Percentiles rank a stretch among this genome's conserved stretches.
Conservation (phyloP, 108 stramenopile genomes). For the Cyclotella choctawhatcheeana region DNA sequence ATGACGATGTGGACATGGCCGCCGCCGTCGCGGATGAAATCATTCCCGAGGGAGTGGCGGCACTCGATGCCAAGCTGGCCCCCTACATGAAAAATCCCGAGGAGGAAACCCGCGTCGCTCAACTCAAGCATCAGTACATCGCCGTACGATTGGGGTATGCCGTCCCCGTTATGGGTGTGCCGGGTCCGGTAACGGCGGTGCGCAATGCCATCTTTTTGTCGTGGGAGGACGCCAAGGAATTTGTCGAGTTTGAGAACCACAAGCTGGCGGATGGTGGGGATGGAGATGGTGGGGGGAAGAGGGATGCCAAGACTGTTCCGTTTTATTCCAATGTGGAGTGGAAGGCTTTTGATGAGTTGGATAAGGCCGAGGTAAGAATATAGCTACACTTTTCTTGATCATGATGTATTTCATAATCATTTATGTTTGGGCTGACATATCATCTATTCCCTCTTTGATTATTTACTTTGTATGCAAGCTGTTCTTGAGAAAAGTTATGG, state of each 20-base stretch:
- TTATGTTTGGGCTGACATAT: too few species aligned
- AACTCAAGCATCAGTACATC: slow-evolving; percentile 1
- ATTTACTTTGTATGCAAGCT: too few species aligned
- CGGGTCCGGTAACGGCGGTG: slow-evolving; percentile 2
- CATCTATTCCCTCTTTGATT: too few species aligned
- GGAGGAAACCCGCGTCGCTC: too few species aligned
- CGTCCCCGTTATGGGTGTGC: not conserved
- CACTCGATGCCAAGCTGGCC: not conserved
- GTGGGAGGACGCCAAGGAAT: slow-evolving; percentile 34
- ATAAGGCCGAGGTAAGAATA: slow-evolving; percentile 14
- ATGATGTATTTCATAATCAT: too few species aligned
- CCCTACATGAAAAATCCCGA: not conserved
- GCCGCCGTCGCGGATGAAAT: not conserved
- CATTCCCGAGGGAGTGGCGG: not conserved
- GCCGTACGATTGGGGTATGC: slow-evolving; percentile 39
- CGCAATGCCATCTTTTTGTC: slow-evolving; percentile 35
- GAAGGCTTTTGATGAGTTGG: slow-evolving; percentile 19
- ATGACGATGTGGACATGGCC: not conserved
- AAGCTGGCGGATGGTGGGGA: not conserved
- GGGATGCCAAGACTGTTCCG: not conserved
- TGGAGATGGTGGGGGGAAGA: not conserved
- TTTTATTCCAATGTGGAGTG: slow-evolving; percentile 39
- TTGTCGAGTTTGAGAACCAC: slow-evolving; percentile 27
- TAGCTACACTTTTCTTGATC: too few species aligned
- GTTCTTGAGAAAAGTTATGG: slow-evolving; percentile 7